Conservation (phyloP, 176 grass and related monocot species). For the Hordeum vulgare region DNA sequence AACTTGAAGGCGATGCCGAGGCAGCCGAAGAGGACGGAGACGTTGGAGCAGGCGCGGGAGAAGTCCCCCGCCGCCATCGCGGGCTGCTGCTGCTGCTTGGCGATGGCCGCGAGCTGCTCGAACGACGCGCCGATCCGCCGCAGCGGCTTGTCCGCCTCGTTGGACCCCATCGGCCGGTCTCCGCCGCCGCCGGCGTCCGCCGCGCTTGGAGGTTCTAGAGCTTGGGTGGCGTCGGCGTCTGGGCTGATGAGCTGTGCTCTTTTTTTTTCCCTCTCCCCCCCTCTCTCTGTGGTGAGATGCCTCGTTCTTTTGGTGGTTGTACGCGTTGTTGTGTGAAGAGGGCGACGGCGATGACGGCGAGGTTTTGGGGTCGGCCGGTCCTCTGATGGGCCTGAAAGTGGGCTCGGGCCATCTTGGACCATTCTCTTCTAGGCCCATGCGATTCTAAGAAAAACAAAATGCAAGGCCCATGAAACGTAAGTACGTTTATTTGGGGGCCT, state of each 20-base stretch:
- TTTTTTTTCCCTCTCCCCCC: not conserved
- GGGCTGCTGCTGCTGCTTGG: conserved; percentile 12
- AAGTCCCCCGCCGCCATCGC: conserved; percentile 55
- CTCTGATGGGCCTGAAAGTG: not conserved
- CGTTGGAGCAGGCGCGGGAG: conserved; percentile 70
- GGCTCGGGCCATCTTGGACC: not conserved
- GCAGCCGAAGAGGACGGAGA: conserved; percentile 90
- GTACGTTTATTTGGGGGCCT: no score
- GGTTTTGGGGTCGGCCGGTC: not conserved
- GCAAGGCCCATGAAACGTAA: no score
- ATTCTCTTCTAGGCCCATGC: no score
- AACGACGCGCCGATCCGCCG: conserved; percentile 69
- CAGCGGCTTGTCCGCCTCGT: conserved; percentile 63
- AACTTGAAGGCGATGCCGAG: conserved; percentile 97
- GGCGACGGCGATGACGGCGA: not conserved
- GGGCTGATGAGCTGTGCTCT: not conserved
- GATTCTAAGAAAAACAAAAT: no score
- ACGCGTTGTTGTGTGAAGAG: not conserved
- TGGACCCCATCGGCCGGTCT: conserved; percentile 25
- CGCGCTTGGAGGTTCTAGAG: not conserved
- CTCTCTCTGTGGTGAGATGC: not conserved
- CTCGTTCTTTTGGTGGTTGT: not conserved
- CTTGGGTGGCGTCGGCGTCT: not conserved
- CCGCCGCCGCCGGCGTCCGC: not conserved
- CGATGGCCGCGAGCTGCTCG: conserved; percentile 53